Evolutionary conservation across 1,284 basidiomycete species (phyloP).

Genomic region (Marasmius oreades): DNA sequence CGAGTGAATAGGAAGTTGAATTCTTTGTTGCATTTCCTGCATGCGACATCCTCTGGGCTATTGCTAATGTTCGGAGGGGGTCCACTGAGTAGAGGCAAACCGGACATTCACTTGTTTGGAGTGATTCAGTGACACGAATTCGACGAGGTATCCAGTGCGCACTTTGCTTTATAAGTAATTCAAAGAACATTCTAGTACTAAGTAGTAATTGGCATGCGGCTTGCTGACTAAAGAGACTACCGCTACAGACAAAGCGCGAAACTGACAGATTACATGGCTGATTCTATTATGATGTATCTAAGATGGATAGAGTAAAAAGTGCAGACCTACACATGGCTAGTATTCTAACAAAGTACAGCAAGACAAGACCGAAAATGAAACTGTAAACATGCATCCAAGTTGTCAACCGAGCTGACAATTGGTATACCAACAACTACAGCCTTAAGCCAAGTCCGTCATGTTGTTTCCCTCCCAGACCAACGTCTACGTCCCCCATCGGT

Average conservation of each 20-base stretch:
- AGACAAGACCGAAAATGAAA: background rate
- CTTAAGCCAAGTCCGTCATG: background rate
- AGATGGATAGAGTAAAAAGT: background rate
- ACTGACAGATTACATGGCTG: background rate
- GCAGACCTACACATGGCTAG: background rate
- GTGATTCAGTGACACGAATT: background rate
- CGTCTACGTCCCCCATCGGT: background rate
- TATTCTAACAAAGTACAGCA: background rate
- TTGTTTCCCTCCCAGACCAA: background rate
- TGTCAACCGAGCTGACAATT: too few species aligned
- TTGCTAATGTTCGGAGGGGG: conserved; percentile 43
- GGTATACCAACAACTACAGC: background rate
- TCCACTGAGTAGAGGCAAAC: conserved; percentile 70
- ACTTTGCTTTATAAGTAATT: background rate
- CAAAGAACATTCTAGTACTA: background rate
- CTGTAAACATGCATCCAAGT: background rate
- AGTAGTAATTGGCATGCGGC: background rate
- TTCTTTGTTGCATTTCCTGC: conserved; percentile 73
- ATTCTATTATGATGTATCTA: too few species aligned
- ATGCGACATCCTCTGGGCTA: conserved; percentile 40
- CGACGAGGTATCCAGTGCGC: background rate
- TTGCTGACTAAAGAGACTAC: background rate
- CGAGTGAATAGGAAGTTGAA: conserved; percentile 66
- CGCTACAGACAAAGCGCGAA: too few species aligned
- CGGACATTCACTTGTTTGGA: conserved; percentile 20